Conservation (phyloP, 768 basidiomycete species). For the Dioszegia hungarica region DNA sequence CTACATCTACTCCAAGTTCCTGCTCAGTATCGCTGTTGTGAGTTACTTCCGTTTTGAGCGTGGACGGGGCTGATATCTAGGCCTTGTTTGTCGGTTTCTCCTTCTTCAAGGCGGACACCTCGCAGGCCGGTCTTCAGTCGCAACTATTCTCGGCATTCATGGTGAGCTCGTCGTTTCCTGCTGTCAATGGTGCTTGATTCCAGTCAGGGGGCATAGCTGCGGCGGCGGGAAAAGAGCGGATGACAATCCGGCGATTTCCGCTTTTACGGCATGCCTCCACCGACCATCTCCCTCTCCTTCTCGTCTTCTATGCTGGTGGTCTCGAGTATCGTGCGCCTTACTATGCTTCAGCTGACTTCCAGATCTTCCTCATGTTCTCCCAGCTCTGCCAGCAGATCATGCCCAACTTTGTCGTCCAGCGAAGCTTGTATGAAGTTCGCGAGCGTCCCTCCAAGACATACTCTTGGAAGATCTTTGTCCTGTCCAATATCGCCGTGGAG, state of each 20-base stretch:
- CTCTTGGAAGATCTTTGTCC: slow-evolving; percentile 46
- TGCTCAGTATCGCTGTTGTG: slow-evolving; percentile 33
- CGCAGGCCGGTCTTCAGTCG: slow-evolving; percentile 46
- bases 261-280: too few species aligned
- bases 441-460: slow-evolving; percentile 50
- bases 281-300: too few species aligned
- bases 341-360: too few species aligned
- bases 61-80: neutral
- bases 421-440: slow-evolving; percentile 47
- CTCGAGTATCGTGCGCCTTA: too few species aligned
- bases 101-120: slow-evolving; percentile 49
- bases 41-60: slow-evolving; percentile 5
- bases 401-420: slow-evolving; percentile 48
- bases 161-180: slow-evolving; percentile 24
- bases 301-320: too few species aligned
- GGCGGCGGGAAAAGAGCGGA: too few species aligned
- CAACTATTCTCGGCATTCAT: slow-evolving; percentile 46
- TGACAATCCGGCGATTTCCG: too few species aligned
- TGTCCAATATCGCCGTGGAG: slow-evolving; percentile 49
- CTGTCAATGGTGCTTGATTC: too few species aligned
- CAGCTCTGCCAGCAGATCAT: slow-evolving; percentile 48
- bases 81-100: slow-evolving; percentile 47
- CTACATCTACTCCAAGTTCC: slow-evolving; percentile 50
- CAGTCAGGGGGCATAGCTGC: too few species aligned
- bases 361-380: slow-evolving; percentile 48